These are phyloP conservation scores for Fusarium nanum DNA, from an alignment of 2,329 filamentous ascomycete genomes.

Conservation along the genomic window DNA sequence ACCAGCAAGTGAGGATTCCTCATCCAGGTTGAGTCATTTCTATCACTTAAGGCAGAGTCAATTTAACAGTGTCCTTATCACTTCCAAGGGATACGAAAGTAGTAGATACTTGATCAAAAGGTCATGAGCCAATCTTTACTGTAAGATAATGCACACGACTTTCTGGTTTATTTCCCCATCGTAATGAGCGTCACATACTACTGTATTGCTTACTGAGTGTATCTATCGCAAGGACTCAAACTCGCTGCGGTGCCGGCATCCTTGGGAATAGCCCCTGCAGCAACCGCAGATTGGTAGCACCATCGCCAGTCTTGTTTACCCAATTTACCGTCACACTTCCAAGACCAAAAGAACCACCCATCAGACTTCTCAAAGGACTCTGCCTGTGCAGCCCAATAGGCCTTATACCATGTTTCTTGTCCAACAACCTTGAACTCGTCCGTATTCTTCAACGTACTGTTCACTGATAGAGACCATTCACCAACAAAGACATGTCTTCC, in stretches of 20 bases:
- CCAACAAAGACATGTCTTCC: conserved; percentile 63
- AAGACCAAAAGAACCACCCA: conserved; percentile 71
- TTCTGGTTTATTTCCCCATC: too few species aligned
- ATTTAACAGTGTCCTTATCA: too few species aligned
- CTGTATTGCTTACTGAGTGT: not conserved
- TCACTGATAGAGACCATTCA: conserved; percentile 68
- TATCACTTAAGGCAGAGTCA: too few species aligned
- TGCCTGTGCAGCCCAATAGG: conserved; percentile 69
- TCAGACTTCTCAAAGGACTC: conserved; percentile 64
- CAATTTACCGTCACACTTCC: conserved; percentile 62
- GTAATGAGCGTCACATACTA: too few species aligned
- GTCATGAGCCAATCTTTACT: too few species aligned
- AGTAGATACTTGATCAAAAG: too few species aligned
- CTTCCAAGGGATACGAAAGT: too few species aligned
- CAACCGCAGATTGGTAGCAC: conserved; percentile 56
- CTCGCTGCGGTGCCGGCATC: conserved; percentile 36
- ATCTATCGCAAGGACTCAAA: conserved; percentile 20
- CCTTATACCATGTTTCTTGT: conserved; percentile 63
- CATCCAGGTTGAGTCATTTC: too few species aligned
- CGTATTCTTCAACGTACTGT: conserved; percentile 59
- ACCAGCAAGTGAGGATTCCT: too few species aligned
- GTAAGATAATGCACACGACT: too few species aligned
- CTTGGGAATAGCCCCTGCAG: conserved; percentile 43
- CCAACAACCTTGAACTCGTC: conserved; percentile 56
- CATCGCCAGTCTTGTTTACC: conserved; percentile 57